Evolutionary conservation across 2,329 filamentous ascomycete genomes (phyloP), one percentile per base, ranked within the genome.

Genomic region (Rutstroemia sydowiana): DNA sequence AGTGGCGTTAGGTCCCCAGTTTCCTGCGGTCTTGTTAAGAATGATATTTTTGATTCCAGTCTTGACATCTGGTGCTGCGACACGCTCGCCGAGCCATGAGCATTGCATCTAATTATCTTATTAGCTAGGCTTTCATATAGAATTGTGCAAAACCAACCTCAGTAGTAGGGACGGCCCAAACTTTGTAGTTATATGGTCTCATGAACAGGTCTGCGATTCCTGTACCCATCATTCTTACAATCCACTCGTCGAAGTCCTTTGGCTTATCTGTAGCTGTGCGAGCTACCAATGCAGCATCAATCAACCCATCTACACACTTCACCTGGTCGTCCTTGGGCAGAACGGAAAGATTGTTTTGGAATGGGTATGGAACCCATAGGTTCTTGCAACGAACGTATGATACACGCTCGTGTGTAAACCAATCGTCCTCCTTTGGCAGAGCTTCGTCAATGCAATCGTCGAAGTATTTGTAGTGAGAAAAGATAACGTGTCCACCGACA

Each of bases 271-370:
- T 92, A 66, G 88, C 77, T 43, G 95, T 88, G 65, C 91, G 88
- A 66, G 82, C 81, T 73, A 92, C 89, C 60, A 97, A 72, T 54
- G 93, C 87, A 57, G 93, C 88, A 70, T 98, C 92, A 62, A 98
- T 96, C 77, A 98, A 83, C 59, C 92, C 92, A 62, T 97, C 89
- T 65, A 98, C 85, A 71, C 88, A 95, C 68, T 81, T 85, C 61
- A 96, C 90, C 75, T 98, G 91, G 66, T 98, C 93, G 61, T 96
- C 89, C 78, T 96, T 95, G 70, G 89, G 87, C 67, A 98, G 75
- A 84, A 96, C 92, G 66, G 93, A 95, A 69, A 98, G 92, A 79
- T 98, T 98, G 83, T 97, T 98, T 78, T 98, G 93, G 85, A 98
- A 96, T 59, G 93, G 93, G 75, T 98, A 98, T 49, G 93, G 92